Conservation (phyloP, 140 eudicot genomes). For the Eryngium alpinum region DNA sequence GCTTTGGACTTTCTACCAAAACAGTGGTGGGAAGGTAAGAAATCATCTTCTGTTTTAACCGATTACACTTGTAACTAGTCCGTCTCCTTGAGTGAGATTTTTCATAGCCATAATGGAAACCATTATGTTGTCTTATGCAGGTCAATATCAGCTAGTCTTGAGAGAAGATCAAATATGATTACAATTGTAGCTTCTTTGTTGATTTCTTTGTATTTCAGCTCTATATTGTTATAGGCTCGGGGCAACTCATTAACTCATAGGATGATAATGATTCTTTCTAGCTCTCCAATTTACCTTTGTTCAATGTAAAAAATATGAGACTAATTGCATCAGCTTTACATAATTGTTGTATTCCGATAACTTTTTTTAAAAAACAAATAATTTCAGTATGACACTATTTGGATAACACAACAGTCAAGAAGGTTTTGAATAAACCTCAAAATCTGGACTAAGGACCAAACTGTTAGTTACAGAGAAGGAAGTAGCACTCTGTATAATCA, state of each 20-base stretch:
- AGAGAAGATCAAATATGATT: conserved; percentile 27
- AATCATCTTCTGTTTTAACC: background rate
- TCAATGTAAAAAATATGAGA: no score
- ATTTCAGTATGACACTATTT: no score
- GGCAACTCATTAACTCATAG: background rate
- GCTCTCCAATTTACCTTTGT: background rate
- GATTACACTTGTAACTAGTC: no score
- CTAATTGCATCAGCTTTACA: no score
- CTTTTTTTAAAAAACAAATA: no score
- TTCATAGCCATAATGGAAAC: background rate
- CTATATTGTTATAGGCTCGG: conserved; percentile 7
- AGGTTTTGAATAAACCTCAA: no score
- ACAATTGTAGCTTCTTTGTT: conserved; percentile 31
- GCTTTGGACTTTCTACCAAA: conserved; percentile 42
- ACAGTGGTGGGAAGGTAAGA: conserved; percentile 37
- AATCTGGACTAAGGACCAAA: no score
- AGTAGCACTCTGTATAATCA: no score
- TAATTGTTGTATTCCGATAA: no score
- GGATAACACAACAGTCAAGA: no score
- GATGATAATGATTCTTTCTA: background rate
- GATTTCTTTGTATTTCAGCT: conserved; percentile 34
- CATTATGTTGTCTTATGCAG: conserved; percentile 26
- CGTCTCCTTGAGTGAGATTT: background rate
- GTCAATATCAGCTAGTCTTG: conserved; percentile 41
- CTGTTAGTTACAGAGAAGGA: no score